Evolutionary conservation across 2,329 filamentous ascomycete species (phyloP).

Genomic region (Fusarium incarnatum): DNA sequence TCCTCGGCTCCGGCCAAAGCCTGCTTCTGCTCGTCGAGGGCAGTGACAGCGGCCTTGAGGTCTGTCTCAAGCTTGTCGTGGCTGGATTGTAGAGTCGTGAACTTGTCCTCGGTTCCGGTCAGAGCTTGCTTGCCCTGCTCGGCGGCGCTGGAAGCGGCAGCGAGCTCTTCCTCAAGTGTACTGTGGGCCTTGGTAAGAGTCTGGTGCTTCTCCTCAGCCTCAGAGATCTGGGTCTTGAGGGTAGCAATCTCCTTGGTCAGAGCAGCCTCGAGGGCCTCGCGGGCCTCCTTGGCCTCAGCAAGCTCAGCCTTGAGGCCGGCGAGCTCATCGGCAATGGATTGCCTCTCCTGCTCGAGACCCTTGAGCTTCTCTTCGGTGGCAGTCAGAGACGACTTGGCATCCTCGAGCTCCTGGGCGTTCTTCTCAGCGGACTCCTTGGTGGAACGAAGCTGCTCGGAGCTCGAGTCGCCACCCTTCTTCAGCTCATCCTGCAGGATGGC

Average conservation of each 20-base stretch:
- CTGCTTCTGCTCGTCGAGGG: slow-evolving; percentile 47
- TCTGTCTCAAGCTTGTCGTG: slow-evolving; percentile 47
- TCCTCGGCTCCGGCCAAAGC: slow-evolving; percentile 45
- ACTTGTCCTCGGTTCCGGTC: slow-evolving; percentile 46
- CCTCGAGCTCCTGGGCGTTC: slow-evolving; percentile 40
- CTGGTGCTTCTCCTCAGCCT: slow-evolving; percentile 50
- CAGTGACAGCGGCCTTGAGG: slow-evolving; percentile 43
- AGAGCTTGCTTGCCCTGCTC: slow-evolving; percentile 46
- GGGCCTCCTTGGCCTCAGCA: slow-evolving; percentile 51
- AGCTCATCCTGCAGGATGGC: slow-evolving; percentile 53
- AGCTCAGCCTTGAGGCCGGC: slow-evolving; percentile 50
- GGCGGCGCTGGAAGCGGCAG: slow-evolving; percentile 44
- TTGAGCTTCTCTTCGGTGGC: slow-evolving; percentile 45
- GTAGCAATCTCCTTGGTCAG: slow-evolving; percentile 48
- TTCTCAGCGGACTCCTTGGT: slow-evolving; percentile 44
- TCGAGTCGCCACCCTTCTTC: slow-evolving; percentile 44
- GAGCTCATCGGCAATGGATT: slow-evolving; percentile 51
- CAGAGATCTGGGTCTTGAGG: slow-evolving; percentile 52
- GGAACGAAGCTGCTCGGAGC: slow-evolving; percentile 42
- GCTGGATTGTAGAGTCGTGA: slow-evolving; percentile 42
- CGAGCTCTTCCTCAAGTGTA: slow-evolving; percentile 50
- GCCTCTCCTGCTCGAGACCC: slow-evolving; percentile 46
- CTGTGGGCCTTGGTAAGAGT: slow-evolving; percentile 47
- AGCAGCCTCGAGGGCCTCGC: slow-evolving; percentile 49
- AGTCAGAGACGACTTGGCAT: slow-evolving; percentile 40